Evolutionary conservation across 2,329 filamentous ascomycete genomes (phyloP).

Genomic region (Hypomyces rosellus): DNA sequence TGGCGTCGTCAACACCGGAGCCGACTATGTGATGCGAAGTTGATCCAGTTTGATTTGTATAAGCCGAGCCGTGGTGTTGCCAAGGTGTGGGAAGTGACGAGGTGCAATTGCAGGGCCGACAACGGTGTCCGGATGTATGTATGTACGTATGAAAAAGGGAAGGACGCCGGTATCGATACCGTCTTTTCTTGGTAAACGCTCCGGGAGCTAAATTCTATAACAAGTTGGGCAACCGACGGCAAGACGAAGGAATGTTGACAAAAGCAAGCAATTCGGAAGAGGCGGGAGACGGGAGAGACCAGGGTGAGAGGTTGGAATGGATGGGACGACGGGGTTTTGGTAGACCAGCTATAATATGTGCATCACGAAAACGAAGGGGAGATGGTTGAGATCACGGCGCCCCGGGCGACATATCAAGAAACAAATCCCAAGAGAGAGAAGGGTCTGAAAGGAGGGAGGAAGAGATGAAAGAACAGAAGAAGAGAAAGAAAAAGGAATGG

Average conservation of each 20-base stretch:
- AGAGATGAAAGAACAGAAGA: neutral
- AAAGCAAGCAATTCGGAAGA: neutral
- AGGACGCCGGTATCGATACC: neutral
- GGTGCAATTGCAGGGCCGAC: no score
- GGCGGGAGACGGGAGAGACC: neutral
- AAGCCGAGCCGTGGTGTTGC: no score
- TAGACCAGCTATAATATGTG: constrained; percentile 6
- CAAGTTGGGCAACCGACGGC: neutral
- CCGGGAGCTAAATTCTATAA: neutral
- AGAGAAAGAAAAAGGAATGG: neutral
- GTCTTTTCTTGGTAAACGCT: neutral
- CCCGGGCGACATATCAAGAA: constrained; percentile 19
- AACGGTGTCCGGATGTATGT: no score
- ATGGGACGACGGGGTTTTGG: neutral
- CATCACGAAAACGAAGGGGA: constrained; percentile 18
- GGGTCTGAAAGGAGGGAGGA: neutral
- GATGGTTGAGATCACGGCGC: constrained; percentile 16
- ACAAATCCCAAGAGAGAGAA: neutral
- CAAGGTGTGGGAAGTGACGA: no score
- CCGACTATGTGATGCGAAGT: neutral
- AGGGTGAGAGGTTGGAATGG: neutral
- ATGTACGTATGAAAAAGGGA: no score
- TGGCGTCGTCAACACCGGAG: constrained; percentile 18
- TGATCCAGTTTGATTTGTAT: neutral
- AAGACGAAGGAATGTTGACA: neutral